Conservation (phyloP, 768 basidiomycete genomes). For the Boletus coccyginus region DNA sequence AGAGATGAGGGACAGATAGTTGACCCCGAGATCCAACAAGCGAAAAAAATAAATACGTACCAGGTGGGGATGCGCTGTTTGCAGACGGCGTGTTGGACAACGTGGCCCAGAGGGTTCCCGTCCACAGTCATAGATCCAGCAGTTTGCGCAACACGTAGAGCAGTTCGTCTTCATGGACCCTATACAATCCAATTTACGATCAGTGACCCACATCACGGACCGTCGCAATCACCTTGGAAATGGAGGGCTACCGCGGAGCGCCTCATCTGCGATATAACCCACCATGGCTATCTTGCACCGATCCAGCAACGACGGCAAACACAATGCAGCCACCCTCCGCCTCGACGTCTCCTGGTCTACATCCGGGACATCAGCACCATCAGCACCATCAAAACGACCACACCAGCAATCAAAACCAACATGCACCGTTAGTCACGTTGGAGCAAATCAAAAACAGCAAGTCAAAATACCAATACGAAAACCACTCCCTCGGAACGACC, state of each 20-base stretch:
- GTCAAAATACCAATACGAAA: slow-evolving; percentile 93
- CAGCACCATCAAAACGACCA: no score
- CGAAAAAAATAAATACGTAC: slow-evolving; percentile 36
- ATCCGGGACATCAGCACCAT: background rate
- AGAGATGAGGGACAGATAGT: slow-evolving; percentile 74
- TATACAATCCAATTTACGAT: slow-evolving; percentile 25
- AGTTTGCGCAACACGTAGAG: slow-evolving; percentile 80
- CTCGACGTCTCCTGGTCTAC: slow-evolving; percentile 61
- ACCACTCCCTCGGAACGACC: slow-evolving; percentile 72
- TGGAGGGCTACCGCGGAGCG: slow-evolving; percentile 81
- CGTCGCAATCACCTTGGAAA: slow-evolving; percentile 65
- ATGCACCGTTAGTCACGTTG: slow-evolving; percentile 55
- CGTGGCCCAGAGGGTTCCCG: slow-evolving; percentile 75
- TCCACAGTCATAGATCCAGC: slow-evolving; percentile 64
- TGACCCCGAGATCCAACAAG: slow-evolving; percentile 40
- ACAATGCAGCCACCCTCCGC: slow-evolving; percentile 68
- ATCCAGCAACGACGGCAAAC: slow-evolving; percentile 67
- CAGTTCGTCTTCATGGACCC: slow-evolving; percentile 86
- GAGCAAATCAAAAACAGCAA: slow-evolving; percentile 81
- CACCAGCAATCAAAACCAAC: background rate
- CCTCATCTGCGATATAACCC: slow-evolving; percentile 80
- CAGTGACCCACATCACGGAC: background rate
- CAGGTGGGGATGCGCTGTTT: slow-evolving; percentile 53
- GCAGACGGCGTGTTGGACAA: slow-evolving; percentile 61
- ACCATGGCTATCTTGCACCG: slow-evolving; percentile 71